Base-by-base conservation (phyloP, 495 filamentous ascomycete genomes). In the Paragyromitra xinjiangensis region DNA sequence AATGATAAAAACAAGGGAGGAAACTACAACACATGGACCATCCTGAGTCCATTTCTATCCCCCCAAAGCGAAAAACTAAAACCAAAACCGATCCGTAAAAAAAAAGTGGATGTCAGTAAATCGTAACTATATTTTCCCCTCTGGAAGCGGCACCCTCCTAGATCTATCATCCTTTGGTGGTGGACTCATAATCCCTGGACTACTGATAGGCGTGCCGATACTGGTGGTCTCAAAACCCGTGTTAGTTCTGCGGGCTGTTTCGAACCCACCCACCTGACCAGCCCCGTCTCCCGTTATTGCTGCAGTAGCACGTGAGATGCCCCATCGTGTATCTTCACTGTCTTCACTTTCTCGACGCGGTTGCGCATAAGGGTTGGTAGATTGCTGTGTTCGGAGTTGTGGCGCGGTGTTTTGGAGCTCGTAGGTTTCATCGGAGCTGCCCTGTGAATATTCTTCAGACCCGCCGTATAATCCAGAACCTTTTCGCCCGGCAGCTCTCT, bases 251-350 rank as follows among this genome's bases (percentile, higher is more conserved):
- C 42, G 51, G 9, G 61, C 65, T 19, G 73, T 50, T 24, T 79
- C 77, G 69, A 79, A 79, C 4, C 77, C 77, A 50, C 74, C 75
- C 26, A 67, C 61, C 62, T 78, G 34, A 48, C 77, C 77, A 50
- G 77, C 74, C 34, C 77, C 77, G 44, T 48, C 66, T 55, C 77
- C 77, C 34, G 77, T 79, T 78, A 79, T 79, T 4, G 77, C 77
- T 34, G 74, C 62, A 19, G 77, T 79, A 24, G 77, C 77, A 22
- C 39, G 75, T 61, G 61, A 34, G 48, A 78, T 78, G 2, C 77
- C 77, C 77, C 77, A 79, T 48, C 75, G 51, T 44, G 59, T 79
- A 29, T 79, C 77, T 26, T 55, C 77, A 16, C 77, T 79, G 24
- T 79, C 75, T 19, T 79, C 74, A n/a, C 77, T 79, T 50, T n/a